Base-by-base conservation (phyloP, 495 filamentous ascomycete species). In the Geopyxis carbonaria region DNA sequence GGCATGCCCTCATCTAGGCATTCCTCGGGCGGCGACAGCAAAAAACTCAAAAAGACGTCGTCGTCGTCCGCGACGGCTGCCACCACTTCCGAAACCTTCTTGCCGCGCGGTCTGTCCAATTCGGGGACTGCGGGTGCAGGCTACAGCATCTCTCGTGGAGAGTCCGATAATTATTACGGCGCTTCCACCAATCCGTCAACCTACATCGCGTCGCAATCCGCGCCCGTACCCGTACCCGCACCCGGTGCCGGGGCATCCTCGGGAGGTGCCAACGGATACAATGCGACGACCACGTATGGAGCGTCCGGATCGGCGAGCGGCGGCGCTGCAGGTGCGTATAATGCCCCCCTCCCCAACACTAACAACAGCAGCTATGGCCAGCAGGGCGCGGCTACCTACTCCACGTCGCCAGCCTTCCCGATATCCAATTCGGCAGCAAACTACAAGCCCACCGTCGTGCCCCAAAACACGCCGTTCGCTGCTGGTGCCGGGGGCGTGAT, bases 391-490 rank as follows among this genome's bases (percentile, higher is more conserved):
- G 33, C 48, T 20, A 10, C 22, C 15, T 21, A 18, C 25, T 16
- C 25, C 24, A 18, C 31, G n/a, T 21, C 22, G 10, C 11, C 25
- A 15, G 5, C 39, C n/a, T n/a, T 22, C 3, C 22, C 25, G 7
- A 31, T 39, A 18, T 19, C 37, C 15, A 40, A 34, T n/a, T 22
- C 42, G 14, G 14, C 33, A 27, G 13, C 41, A n/a, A 11, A 8
- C 7, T 54, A 54, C 31, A 48, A 53, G 18, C 50, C 49, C 2
- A 23, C 15, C 3, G 41, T 38, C 0, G 49, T 54, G 3, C 49
- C 50, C 4, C 50, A 54, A 32, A 24, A 21, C 22, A 44, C 45
- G 5, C 50, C 50, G 2, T 53, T 28, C 25, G 40, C 40, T 13
- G 34, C n/a, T 18, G 14, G 30, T 30, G 10, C 23, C 22, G 22